phyloP scores from a whole-genome alignment of 148 eudicot genomes.

The Bassia scoparia region DNA sequence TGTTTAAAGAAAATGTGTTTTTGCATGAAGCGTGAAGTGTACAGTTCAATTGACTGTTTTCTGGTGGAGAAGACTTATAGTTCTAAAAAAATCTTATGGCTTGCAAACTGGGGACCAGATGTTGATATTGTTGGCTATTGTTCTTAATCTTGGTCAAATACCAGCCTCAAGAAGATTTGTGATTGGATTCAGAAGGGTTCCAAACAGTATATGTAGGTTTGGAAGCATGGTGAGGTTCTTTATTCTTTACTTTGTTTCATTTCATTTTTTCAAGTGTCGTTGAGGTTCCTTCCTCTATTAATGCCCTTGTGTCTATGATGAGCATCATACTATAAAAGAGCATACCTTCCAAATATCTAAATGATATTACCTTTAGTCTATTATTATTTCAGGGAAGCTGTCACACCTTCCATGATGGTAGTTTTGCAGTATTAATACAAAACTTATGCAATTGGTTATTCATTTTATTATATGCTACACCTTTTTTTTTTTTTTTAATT shows the following conservation, averaged over 20 bases:
- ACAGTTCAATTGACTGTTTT: background rate
- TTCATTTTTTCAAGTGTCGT: too few species aligned
- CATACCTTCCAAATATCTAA: too few species aligned
- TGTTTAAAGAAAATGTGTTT: background rate
- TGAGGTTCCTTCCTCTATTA: background rate
- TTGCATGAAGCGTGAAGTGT: background rate
- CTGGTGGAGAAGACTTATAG: background rate
- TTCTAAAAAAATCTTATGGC: conserved; percentile 16
- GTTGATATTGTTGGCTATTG: conserved; percentile 97
- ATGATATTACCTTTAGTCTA: too few species aligned
- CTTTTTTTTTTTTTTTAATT: too few species aligned
- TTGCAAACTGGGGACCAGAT: conserved; percentile 86
- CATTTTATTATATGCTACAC: too few species aligned
- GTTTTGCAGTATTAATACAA: background rate
- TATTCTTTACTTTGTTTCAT: background rate
- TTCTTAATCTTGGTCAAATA: conserved; percentile 77
- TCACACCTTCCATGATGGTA: background rate
- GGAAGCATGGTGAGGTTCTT: conserved; percentile 87
- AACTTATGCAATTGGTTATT: background rate
- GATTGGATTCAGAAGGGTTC: conserved; percentile 77
- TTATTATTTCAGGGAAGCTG: background rate
- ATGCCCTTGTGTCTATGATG: too few species aligned
- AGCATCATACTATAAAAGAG: too few species aligned
- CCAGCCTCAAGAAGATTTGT: conserved; percentile 63
- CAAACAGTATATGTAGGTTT: conserved; percentile 73